Evolutionary conservation across 129 eudicot genomes (phyloP).

Genomic region (Flaveria trinervia): DNA sequence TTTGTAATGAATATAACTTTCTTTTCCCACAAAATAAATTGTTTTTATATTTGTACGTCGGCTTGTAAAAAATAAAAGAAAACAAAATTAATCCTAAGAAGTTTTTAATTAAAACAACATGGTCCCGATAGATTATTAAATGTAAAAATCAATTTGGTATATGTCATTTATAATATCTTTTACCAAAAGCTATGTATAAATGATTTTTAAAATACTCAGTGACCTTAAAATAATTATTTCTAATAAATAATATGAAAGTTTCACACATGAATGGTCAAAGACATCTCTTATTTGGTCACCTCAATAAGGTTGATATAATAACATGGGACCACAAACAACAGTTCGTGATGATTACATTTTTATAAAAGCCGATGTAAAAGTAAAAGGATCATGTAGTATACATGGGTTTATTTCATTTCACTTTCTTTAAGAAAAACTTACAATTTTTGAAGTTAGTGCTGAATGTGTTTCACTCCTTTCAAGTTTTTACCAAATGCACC

Average conservation of each 20-base stretch:
- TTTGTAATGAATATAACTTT: too few relatives aligned
- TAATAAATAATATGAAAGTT: not conserved
- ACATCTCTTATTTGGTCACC: slow-evolving; percentile 8
- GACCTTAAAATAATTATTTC: not conserved
- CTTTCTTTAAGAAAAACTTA: not conserved
- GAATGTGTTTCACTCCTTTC: too few relatives aligned
- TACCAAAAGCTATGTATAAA: not conserved
- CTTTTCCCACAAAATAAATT: too few relatives aligned
- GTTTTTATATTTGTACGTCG: too few relatives aligned
- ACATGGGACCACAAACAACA: slow-evolving; percentile 3
- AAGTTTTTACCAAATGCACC: too few relatives aligned
- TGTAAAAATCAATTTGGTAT: too few relatives aligned
- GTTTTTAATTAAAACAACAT: too few relatives aligned
- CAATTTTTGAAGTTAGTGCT: too few relatives aligned
- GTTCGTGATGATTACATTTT: not conserved
- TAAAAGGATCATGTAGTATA: not conserved
- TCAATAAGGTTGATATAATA: not conserved
- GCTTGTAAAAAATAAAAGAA: too few relatives aligned
- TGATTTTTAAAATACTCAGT: not conserved
- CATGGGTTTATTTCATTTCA: not conserved
- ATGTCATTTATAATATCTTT: too few relatives aligned
- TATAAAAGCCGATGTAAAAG: not conserved
- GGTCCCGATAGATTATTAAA: too few relatives aligned
- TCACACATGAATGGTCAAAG: not conserved
- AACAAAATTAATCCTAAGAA: too few relatives aligned